Conservation (phyloP, 352 stramenopile genomes). For the Phytopythium mirpurense region DNA sequence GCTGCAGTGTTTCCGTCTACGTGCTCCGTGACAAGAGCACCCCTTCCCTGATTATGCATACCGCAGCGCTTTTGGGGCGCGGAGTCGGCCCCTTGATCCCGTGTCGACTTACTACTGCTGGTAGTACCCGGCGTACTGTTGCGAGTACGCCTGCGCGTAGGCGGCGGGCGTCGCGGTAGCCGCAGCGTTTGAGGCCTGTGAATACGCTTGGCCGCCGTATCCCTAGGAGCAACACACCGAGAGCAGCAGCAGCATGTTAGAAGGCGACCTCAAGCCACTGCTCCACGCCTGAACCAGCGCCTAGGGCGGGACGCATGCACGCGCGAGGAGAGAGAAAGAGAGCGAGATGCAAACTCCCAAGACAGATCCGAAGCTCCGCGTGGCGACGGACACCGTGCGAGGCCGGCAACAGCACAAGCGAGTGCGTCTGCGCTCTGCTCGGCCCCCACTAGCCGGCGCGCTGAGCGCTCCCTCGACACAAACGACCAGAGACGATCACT, state of each 20-base stretch:
- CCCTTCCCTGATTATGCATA: too few relatives aligned
- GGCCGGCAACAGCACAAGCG: neutral
- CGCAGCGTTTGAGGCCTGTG: slow-evolving; percentile 26
- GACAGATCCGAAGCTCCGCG: neutral
- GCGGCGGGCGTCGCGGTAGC: slow-evolving; percentile 19
- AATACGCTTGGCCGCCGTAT: slow-evolving; percentile 48
- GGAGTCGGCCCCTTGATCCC: too few relatives aligned
- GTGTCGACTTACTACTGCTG: slow-evolving; percentile 27
- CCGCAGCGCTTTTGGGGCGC: too few relatives aligned
- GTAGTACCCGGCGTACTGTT: slow-evolving; percentile 66
- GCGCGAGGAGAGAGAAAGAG: slow-evolving; percentile 5
- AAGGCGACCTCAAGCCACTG: neutral
- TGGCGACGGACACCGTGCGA: neutral
- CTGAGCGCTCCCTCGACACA: slow-evolving; percentile 4
- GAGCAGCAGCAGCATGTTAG: slow-evolving; percentile 12
- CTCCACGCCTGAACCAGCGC: neutral
- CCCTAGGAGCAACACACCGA: slow-evolving; percentile 28
- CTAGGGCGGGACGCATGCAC: slow-evolving; percentile 5
- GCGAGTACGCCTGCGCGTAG: slow-evolving; percentile 32
- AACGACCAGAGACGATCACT: slow-evolving; percentile 9
- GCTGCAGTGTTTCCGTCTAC: too few relatives aligned
- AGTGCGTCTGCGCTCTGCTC: slow-evolving; percentile 2
- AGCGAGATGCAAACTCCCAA: neutral
- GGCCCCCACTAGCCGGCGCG: neutral
- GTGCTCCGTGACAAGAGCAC: too few relatives aligned